These are phyloP conservation scores for Aspergillus chevalieri DNA, from an alignment of 2,329 filamentous ascomycete species.

Conservation along the genomic window DNA sequence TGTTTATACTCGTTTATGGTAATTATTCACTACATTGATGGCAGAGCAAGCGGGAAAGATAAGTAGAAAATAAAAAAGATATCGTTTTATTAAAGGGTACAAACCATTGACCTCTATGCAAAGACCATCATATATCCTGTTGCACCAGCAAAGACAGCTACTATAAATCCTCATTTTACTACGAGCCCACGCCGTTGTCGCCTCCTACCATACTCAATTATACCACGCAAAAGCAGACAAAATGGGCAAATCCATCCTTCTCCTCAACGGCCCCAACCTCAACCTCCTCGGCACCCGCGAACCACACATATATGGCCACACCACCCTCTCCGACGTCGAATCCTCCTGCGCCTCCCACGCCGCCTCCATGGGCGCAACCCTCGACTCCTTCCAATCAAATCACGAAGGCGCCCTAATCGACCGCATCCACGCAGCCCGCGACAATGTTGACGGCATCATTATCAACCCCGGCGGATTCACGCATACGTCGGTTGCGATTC, in stretches of 20 bases:
- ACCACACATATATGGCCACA: slow-evolving; percentile 65
- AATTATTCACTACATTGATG: background rate
- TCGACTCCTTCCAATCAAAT: slow-evolving; percentile 67
- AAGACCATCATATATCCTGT: background rate
- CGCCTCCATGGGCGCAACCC: slow-evolving; percentile 39
- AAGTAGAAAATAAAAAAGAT: background rate
- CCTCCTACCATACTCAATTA: background rate
- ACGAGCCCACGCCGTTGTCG: background rate
- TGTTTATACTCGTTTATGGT: background rate
- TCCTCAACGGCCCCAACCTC: slow-evolving; percentile 78
- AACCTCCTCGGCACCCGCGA: slow-evolving; percentile 73
- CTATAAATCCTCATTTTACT: too few species aligned
- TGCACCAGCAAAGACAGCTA: too few species aligned
- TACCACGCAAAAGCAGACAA: slow-evolving; percentile 2
- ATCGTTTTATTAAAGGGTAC: background rate
- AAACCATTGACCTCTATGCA: too few species aligned
- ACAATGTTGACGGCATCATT: slow-evolving; percentile 53
- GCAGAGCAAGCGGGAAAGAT: background rate
- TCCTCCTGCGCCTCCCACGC: slow-evolving; percentile 46
- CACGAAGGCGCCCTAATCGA: slow-evolving; percentile 70
- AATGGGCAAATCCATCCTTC: slow-evolving; percentile 50
- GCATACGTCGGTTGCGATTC: slow-evolving; percentile 67
- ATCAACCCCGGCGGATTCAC: slow-evolving; percentile 73
- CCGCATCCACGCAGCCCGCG: slow-evolving; percentile 61
- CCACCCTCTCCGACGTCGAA: slow-evolving; percentile 60